These are phyloP conservation scores for Beta corolliflora DNA, from an alignment of 179 eudicot species.

Conservation along the genomic window DNA sequence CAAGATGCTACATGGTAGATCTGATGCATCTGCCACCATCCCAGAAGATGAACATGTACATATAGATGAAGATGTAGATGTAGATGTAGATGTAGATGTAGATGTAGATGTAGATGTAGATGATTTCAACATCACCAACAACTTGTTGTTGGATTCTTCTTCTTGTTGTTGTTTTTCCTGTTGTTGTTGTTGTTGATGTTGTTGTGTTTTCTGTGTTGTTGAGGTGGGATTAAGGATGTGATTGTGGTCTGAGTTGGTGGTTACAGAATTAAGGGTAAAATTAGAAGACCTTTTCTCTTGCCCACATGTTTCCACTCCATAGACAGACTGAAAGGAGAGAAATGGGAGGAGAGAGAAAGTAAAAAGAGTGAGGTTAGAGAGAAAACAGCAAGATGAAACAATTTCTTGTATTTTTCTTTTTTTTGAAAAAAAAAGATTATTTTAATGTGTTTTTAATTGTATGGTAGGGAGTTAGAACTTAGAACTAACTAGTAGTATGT, in stretches of 20 bases:
- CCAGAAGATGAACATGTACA: background rate
- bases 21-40: background rate
- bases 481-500: no score
- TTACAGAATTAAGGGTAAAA: background rate
- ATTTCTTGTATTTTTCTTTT: no score
- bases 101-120: background rate
- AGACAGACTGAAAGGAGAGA: background rate
- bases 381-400: background rate
- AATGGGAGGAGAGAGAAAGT: background rate
- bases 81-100: background rate
- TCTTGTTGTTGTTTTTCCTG: background rate
- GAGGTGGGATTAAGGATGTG: no score
- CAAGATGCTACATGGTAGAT: slow-evolving; percentile 35
- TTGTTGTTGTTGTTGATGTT: background rate
- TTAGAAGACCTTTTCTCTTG: slow-evolving; percentile 15
- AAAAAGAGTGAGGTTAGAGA: background rate
- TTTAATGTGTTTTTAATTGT: no score
- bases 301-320: slow-evolving; percentile 25
- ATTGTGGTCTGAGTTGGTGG: background rate
- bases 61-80: no score
- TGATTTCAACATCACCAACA: background rate
- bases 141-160: no score
- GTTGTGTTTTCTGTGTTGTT: background rate
- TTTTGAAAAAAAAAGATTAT: no score
- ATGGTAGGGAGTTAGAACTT: no score